Conservation (phyloP, 2,329 filamentous ascomycete genomes). For the Sporothrix variecibatus region DNA sequence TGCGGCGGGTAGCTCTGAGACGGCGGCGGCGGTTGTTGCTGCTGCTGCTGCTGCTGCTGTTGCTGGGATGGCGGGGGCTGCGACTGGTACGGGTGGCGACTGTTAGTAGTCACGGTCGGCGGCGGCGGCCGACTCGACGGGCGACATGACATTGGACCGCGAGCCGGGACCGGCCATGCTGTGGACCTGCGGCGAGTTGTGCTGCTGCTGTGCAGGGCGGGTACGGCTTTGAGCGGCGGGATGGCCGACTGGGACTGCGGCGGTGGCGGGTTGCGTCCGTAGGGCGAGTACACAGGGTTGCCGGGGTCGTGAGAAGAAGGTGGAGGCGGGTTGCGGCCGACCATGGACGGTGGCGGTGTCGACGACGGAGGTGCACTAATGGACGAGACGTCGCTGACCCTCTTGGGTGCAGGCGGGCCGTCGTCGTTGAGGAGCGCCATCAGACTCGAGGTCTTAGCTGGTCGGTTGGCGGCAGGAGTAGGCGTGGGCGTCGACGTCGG, state of each 20-base stretch:
- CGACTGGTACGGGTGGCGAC: constrained; percentile 39
- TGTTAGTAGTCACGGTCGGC: constrained; percentile 54
- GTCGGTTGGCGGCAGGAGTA: constrained; percentile 29
- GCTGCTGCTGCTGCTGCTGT: constrained; percentile 36
- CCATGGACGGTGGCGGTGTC: constrained; percentile 22
- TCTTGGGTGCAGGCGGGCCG: constrained; percentile 50
- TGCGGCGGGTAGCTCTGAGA: constrained; percentile 30
- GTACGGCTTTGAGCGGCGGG: constrained; percentile 58
- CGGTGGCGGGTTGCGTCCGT: constrained; percentile 43
- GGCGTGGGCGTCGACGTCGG: constrained; percentile 40
- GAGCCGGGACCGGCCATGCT: constrained; percentile 45
- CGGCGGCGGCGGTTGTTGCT: constrained; percentile 22
- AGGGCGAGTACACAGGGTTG: constrained; percentile 48
- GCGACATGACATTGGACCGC: constrained; percentile 47
- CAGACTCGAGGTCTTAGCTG: constrained; percentile 62
- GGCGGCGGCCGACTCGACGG: constrained; percentile 43
- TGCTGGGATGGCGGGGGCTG: constrained; percentile 39
- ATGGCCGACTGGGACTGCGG: constrained; percentile 47
- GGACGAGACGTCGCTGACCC: constrained; percentile 50
- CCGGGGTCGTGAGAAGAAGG: constrained; percentile 58
- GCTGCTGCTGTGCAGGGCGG: constrained; percentile 24
- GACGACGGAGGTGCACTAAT: constrained; percentile 22
- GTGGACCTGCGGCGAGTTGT: constrained; percentile 54
- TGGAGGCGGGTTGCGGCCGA: constrained; percentile 50
- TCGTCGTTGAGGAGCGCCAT: constrained; percentile 66